Conservation (phyloP, 106 monocot genomes). For the Alisma plantagoaquatica region DNA sequence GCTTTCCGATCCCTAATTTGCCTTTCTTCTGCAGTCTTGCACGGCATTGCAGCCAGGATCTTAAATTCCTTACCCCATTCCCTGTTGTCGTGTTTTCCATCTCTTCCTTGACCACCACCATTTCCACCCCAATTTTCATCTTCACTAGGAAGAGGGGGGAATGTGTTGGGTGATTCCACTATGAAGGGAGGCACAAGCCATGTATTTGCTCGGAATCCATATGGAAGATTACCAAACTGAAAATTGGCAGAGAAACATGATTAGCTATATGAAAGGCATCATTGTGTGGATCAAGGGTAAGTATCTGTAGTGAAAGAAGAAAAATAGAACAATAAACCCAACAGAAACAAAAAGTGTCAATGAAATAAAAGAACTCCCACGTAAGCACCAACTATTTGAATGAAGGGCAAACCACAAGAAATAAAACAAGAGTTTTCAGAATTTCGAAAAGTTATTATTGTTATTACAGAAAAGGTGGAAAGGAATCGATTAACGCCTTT, state of each 20-base stretch:
- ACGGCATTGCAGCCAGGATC: conserved; percentile 68
- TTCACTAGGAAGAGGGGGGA: conserved; percentile 74
- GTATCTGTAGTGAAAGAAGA: too few species aligned
- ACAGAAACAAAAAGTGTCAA: too few species aligned
- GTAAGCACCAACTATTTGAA: too few species aligned
- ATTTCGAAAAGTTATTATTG: too few species aligned
- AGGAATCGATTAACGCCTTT: too few species aligned
- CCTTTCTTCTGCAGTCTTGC: conserved; percentile 88
- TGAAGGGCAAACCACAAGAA: too few species aligned
- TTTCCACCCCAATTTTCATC: conserved; percentile 82
- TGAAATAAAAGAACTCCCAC: too few species aligned
- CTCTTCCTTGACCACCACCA: conserved; percentile 84
- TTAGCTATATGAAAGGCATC: not conserved
- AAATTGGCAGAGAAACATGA: conserved; percentile 2
- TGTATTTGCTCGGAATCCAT: conserved; percentile 96
- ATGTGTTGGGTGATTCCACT: conserved; percentile 49
- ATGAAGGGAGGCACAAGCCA: conserved; percentile 82
- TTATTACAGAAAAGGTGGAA: too few species aligned
- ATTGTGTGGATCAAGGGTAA: too few species aligned
- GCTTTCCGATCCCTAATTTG: conserved; percentile 84
- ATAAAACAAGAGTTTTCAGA: too few species aligned
- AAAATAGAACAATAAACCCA: too few species aligned
- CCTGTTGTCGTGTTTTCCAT: conserved; percentile 51
- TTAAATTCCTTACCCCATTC: conserved; percentile 75
- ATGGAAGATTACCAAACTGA: conserved; percentile 99